These are phyloP conservation scores for Cryptococcus sp. DNA, from an alignment of 1,284 basidiomycete genomes.

Conservation along the genomic window DNA sequence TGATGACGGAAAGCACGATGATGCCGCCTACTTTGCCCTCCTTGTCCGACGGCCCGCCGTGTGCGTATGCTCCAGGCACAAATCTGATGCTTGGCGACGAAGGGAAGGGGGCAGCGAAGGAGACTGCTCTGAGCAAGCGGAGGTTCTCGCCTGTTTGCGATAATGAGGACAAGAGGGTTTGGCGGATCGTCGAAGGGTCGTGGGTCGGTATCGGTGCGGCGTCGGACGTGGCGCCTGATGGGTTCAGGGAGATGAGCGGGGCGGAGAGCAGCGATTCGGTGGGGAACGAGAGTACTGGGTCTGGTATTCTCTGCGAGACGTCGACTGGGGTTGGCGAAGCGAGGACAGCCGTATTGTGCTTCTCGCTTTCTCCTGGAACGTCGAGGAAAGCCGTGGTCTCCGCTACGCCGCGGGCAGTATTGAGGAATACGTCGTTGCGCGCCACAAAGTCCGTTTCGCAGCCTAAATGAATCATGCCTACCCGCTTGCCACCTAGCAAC, in stretches of 20 bases:
- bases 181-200: slow-evolving; percentile 62
- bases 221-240: slow-evolving; percentile 34
- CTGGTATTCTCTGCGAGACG: slow-evolving; percentile 8
- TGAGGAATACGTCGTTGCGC: slow-evolving; percentile 78
- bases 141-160: slow-evolving; percentile 90
- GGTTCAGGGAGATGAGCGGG: slow-evolving; percentile 63
- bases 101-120: slow-evolving; percentile 66
- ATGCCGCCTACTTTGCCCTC: slow-evolving; percentile 73
- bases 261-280: slow-evolving; percentile 65
- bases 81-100: slow-evolving; percentile 57
- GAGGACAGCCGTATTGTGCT: slow-evolving; percentile 28
- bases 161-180: slow-evolving; percentile 75
- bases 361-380: slow-evolving; percentile 42
- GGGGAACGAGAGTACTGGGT: slow-evolving; percentile 48
- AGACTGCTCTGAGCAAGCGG: slow-evolving; percentile 69
- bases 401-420: slow-evolving; percentile 76
- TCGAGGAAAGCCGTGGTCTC: slow-evolving; percentile 84
- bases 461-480: slow-evolving; percentile 86
- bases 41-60: slow-evolving; percentile 61
- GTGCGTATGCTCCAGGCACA: slow-evolving; percentile 76
- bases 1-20: slow-evolving; percentile 64
- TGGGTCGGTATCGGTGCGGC: slow-evolving; percentile 26
- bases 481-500: slow-evolving; percentile 68
- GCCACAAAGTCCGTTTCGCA: slow-evolving; percentile 98
- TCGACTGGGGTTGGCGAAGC: slow-evolving; percentile 39